These are phyloP conservation scores for Trichophyton mentagrophytes DNA, from an alignment of 2,329 filamentous ascomycete genomes.

Conservation along the genomic window DNA sequence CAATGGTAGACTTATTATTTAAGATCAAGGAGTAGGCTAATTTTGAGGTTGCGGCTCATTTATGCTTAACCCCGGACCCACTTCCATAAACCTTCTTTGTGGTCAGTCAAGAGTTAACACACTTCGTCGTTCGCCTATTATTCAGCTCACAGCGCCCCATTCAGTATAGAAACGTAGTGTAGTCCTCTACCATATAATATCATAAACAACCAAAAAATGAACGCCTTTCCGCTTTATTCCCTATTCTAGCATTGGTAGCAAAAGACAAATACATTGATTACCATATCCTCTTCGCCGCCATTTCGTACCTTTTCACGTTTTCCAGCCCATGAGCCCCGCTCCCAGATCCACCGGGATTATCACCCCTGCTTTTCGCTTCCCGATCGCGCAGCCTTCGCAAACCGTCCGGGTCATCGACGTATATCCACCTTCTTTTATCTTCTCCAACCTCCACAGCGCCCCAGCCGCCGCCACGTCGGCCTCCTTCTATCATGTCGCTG, in stretches of 20 bases:
- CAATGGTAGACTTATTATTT: too few species aligned
- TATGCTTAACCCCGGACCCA: too few species aligned
- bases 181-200: too few species aligned
- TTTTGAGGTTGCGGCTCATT: too few species aligned
- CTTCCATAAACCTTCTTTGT: too few species aligned
- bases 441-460: conserved; percentile 81
- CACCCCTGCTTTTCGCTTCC: conserved; percentile 47
- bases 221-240: too few species aligned
- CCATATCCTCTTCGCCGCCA: conserved; percentile 97
- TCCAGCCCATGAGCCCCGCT: conserved; percentile 47
- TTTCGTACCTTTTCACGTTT: conserved; percentile 69
- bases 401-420: conserved; percentile 68
- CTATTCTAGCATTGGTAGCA: neutral
- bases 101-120: too few species aligned
- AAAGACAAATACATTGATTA: conserved; percentile 29
- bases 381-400: conserved; percentile 51
- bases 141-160: too few species aligned
- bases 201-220: too few species aligned
- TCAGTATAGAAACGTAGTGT: too few species aligned
- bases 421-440: conserved; percentile 73
- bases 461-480: conserved; percentile 65
- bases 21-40: too few species aligned
- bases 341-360: conserved; percentile 44
- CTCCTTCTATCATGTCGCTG: conserved; percentile 53
- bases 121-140: too few species aligned